phyloP scores from a whole-genome alignment of 495 filamentous ascomycete species.

The Hypoxylon intermedium region DNA sequence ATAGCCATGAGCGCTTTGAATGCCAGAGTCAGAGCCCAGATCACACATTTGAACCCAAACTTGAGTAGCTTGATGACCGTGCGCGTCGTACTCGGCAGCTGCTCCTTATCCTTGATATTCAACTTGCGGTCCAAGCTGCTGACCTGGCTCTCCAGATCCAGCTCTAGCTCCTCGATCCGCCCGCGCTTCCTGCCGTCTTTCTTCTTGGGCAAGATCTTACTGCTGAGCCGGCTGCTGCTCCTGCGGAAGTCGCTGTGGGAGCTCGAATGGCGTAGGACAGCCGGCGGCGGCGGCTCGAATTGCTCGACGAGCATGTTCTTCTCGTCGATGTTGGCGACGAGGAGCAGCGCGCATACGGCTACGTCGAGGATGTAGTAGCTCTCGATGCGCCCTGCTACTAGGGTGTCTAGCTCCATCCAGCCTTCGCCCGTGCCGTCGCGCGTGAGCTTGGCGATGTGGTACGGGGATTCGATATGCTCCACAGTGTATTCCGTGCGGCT shows the following conservation, averaged over 20 bases:
- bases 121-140: conserved; percentile 50
- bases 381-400: conserved; percentile 56
- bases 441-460: conserved; percentile 57
- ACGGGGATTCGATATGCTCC: conserved; percentile 65
- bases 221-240: conserved; percentile 41
- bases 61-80: conserved; percentile 49
- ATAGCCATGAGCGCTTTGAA: conserved; percentile 53
- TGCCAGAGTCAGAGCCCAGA: conserved; percentile 54
- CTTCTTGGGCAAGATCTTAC: conserved; percentile 29
- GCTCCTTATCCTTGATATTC: conserved; percentile 44
- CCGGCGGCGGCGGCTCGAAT: conserved; percentile 60
- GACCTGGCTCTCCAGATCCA: conserved; percentile 63
- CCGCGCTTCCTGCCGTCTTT: conserved; percentile 44
- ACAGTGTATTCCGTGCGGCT: conserved; percentile 66
- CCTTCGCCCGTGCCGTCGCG: conserved; percentile 60
- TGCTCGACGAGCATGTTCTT: conserved; percentile 53
- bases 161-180: conserved; percentile 60
- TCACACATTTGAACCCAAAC: conserved; percentile 53
- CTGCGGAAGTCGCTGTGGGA: conserved; percentile 32
- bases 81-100: conserved; percentile 49
- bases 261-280: conserved; percentile 30
- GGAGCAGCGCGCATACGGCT: conserved; percentile 68
- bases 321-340: conserved; percentile 71
- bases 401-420: conserved; percentile 61
- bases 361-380: conserved; percentile 81